A percentile compares a stretch with the other conserved stretches of the same genome.
These are phyloP conservation scores for Bruguiera gymnorhiza DNA, from an alignment of 345 rosid genomes.

Conservation along the genomic window DNA sequence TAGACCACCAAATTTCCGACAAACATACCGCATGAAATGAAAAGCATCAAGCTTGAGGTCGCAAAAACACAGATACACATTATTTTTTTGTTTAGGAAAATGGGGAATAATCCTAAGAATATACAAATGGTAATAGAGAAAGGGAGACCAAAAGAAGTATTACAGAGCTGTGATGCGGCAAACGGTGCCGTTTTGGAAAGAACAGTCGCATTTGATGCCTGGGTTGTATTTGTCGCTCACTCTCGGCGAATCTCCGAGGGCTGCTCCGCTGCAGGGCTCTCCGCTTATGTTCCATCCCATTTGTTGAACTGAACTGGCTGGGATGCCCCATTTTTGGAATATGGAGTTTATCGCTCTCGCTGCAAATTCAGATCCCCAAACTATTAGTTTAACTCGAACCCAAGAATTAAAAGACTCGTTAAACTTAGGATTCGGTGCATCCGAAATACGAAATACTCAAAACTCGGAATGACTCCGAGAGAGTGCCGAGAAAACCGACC, in stretches of 20 bases:
- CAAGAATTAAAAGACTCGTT: background rate
- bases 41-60: too few species aligned
- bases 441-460: too few species aligned
- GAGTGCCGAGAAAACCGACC: too few species aligned
- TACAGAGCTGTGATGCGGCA: constrained; percentile 36
- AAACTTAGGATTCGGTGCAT: too few species aligned
- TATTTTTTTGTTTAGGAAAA: too few species aligned
- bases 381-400: background rate
- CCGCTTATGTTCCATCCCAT: constrained; percentile 45
- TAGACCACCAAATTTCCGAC: too few species aligned
- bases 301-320: constrained; percentile 13
- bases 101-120: too few species aligned
- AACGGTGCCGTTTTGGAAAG: constrained; percentile 25
- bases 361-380: constrained; percentile 4
- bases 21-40: too few species aligned
- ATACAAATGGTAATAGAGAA: too few species aligned
- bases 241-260: constrained; percentile 22
- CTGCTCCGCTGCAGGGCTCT: constrained; percentile 34
- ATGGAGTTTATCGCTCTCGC: constrained; percentile 47
- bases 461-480: too few species aligned
- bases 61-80: too few species aligned
- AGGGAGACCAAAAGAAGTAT: too few species aligned
- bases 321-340: constrained; percentile 41
- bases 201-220: constrained; percentile 59
- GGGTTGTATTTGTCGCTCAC: constrained; percentile 35